A percentile compares a stretch with the other conserved stretches of the same genome.
Conservation (phyloP, 805 yeast genomes). For the Tetrapisispora taiwanensis region DNA sequence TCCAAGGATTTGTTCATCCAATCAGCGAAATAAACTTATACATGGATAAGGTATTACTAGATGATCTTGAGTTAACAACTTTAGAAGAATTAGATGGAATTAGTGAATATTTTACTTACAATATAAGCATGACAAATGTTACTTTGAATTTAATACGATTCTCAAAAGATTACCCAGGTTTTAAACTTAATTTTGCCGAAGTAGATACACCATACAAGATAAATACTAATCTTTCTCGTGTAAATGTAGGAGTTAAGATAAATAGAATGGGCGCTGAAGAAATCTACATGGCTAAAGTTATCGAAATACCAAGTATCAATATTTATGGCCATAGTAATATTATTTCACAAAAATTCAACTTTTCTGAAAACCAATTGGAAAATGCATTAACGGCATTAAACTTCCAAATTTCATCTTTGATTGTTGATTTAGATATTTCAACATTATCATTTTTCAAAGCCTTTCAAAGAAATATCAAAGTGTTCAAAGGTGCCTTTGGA, state of each 20-base stretch:
- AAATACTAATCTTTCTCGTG: slow-evolving; percentile 31
- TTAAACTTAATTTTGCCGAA: slow-evolving; percentile 33
- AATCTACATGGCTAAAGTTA: slow-evolving; percentile 10
- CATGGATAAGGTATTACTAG: slow-evolving; percentile 16
- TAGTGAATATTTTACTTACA: slow-evolving; percentile 15
- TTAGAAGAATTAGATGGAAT: slow-evolving; percentile 14
- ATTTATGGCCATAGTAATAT: slow-evolving; percentile 33
- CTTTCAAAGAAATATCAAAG: slow-evolving; percentile 22
- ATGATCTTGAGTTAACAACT: slow-evolving; percentile 16
- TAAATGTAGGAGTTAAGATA: slow-evolving; percentile 26
- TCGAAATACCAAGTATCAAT: slow-evolving; percentile 32
- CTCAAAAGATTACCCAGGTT: slow-evolving; percentile 35
- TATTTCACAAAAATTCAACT: slow-evolving; percentile 28
- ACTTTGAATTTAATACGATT: slow-evolving; percentile 23
- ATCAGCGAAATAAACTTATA: slow-evolving; percentile 15
- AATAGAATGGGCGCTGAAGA: slow-evolving; percentile 7
- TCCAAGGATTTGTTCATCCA: slow-evolving; percentile 1
- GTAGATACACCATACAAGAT: slow-evolving; percentile 36
- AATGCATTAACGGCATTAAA: slow-evolving; percentile 30
- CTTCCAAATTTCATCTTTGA: slow-evolving; percentile 35
- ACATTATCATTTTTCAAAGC: slow-evolving; percentile 31
- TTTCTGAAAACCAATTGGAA: slow-evolving; percentile 15
- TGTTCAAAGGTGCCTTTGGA: slow-evolving; percentile 14
- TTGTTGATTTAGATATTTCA: slow-evolving; percentile 35
- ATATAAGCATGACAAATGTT: slow-evolving; percentile 18